Evolutionary conservation across 1,139 yeast genomes (phyloP).

Genomic region (Pichia cactophila): DNA sequence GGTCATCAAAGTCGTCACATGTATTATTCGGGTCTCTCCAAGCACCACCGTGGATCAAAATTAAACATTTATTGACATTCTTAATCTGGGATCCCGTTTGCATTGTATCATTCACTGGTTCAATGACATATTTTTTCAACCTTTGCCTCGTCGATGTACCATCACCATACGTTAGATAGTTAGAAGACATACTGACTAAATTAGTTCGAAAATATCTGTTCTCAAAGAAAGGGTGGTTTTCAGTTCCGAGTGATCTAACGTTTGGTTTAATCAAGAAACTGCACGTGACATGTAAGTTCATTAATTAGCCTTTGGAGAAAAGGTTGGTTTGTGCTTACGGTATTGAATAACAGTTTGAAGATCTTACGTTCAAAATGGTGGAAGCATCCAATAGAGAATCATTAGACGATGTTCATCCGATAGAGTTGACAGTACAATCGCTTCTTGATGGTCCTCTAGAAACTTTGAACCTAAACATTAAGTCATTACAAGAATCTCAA

Average conservation of each 20-base stretch:
- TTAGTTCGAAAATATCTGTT: too few relatives aligned
- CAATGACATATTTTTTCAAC: background rate
- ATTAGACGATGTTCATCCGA: conserved; percentile 35
- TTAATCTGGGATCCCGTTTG: background rate
- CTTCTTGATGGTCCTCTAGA: conserved; percentile 49
- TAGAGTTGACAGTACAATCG: conserved; percentile 50
- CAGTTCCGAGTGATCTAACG: too few relatives aligned
- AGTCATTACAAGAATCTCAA: conserved; percentile 50
- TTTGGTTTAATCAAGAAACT: too few relatives aligned
- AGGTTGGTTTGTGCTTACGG: background rate
- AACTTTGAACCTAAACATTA: conserved; percentile 41
- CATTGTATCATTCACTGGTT: background rate
- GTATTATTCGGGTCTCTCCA: conserved; percentile 72
- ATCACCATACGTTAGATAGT: background rate
- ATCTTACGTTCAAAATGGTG: background rate
- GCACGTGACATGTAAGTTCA: too few relatives aligned
- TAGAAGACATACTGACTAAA: background rate
- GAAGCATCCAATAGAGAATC: background rate
- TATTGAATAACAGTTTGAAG: too few relatives aligned
- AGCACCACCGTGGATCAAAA: conserved; percentile 83
- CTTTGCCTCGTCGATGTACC: background rate
- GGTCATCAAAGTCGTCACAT: conserved; percentile 42
- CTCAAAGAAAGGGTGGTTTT: too few relatives aligned
- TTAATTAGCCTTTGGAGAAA: too few relatives aligned
- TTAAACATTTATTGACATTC: background rate